A percentile compares a stretch with the other conserved stretches of the same genome.
Conservation (phyloP, 805 yeast species). For the Candida qinlingensis region DNA sequence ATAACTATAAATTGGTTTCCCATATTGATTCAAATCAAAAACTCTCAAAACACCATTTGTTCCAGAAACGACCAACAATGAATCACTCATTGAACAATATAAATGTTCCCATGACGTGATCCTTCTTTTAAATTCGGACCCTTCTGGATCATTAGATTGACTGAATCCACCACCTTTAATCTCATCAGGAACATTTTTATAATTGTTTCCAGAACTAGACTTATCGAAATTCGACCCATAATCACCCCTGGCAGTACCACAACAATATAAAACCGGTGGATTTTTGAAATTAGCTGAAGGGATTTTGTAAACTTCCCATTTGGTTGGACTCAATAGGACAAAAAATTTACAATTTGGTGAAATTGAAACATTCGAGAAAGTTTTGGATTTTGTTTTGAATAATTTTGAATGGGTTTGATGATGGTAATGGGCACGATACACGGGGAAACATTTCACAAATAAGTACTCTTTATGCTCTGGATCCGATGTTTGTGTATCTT, state of each 20-base stretch:
- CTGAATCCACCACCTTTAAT: constrained; percentile 15
- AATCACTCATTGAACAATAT: constrained; percentile 52
- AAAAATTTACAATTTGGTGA: constrained; percentile 62
- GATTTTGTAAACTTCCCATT: constrained; percentile 70
- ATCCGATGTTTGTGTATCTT: constrained; percentile 3
- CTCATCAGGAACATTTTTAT: constrained; percentile 9
- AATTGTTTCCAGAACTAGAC: constrained; percentile 22
- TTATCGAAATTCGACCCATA: constrained; percentile 48
- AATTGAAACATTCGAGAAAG: constrained; percentile 51
- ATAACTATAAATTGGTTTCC: constrained; percentile 64
- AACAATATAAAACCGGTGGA: constrained; percentile 54
- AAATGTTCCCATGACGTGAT: constrained; percentile 54
- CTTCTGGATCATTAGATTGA: constrained; percentile 6
- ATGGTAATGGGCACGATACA: constrained; percentile 58
- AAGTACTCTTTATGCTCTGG: constrained; percentile 50
- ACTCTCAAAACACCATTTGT: constrained; percentile 68
- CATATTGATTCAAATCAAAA: constrained; percentile 49
- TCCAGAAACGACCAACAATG: constrained; percentile 58
- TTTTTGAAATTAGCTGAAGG: constrained; percentile 30
- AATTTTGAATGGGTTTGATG: constrained; percentile 48
- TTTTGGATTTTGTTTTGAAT: constrained; percentile 41
- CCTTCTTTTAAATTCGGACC: constrained; percentile 20
- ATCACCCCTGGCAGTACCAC: constrained; percentile 68
- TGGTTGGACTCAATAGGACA: constrained; percentile 58
- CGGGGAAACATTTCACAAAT: constrained; percentile 79